phyloP scores from a whole-genome alignment of 1,139 yeast genomes.

The Saccharomyces hybrid region DNA sequence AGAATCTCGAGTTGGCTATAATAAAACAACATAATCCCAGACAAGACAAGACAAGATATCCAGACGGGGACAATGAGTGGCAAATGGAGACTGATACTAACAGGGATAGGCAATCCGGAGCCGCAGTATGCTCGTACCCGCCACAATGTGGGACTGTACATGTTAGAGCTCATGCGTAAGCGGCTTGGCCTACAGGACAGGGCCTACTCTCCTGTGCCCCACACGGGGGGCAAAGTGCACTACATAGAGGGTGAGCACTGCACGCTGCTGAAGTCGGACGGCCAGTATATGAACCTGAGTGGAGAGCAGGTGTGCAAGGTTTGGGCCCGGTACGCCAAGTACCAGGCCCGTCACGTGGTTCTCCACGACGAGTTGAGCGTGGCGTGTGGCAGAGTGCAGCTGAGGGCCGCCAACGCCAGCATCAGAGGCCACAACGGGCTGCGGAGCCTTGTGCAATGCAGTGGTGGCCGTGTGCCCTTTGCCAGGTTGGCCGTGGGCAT shows the following conservation, averaged over 20 bases:
- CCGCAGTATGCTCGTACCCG: slow-evolving; percentile 52
- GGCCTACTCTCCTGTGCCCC: neutral
- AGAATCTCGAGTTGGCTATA: neutral
- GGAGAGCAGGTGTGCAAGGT: slow-evolving; percentile 48
- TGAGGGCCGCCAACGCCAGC: slow-evolving; percentile 49
- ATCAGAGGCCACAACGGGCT: slow-evolving; percentile 80
- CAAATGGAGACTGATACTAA: slow-evolving; percentile 25
- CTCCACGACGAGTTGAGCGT: slow-evolving; percentile 71
- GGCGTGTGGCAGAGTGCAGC: slow-evolving; percentile 54
- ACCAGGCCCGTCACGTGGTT: slow-evolving; percentile 41
- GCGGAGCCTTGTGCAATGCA: slow-evolving; percentile 42
- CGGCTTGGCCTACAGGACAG: slow-evolving; percentile 15
- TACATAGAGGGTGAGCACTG: slow-evolving; percentile 6
- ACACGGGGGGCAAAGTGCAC: slow-evolving; percentile 5
- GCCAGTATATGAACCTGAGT: slow-evolving; percentile 59
- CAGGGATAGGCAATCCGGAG: slow-evolving; percentile 78
- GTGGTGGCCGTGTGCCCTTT: slow-evolving; percentile 29
- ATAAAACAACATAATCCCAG: neutral
- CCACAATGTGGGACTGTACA: slow-evolving; percentile 58
- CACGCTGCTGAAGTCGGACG: slow-evolving; percentile 41
- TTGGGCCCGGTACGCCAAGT: slow-evolving; percentile 35
- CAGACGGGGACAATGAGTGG: neutral
- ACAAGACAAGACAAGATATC: neutral
- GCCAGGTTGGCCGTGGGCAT: slow-evolving; percentile 61
- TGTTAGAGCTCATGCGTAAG: slow-evolving; percentile 20